Conservation (phyloP, 306 rosid genomes). For the Trifolium fragiferum region DNA sequence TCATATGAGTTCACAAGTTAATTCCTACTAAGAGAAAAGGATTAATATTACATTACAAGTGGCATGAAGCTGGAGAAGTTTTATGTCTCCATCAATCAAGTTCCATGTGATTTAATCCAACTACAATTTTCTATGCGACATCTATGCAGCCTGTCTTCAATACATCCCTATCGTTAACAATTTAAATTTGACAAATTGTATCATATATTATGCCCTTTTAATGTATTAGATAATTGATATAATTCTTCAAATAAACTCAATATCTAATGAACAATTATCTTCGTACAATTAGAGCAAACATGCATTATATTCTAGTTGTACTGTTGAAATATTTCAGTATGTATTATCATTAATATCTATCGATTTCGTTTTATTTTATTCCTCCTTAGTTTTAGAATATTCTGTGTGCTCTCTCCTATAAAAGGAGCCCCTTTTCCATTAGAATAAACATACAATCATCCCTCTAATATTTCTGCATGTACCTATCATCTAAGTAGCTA, state of each 20-base stretch:
- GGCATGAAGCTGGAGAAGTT: constrained; percentile 26
- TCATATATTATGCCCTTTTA: constrained; percentile 4
- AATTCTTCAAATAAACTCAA: constrained; percentile 32
- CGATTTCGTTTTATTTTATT: no score
- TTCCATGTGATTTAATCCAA: constrained; percentile 25
- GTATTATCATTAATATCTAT: no score
- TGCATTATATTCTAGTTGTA: constrained; percentile 23
- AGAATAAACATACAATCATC: not conserved
- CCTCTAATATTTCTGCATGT: not conserved
- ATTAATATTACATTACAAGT: constrained; percentile 29
- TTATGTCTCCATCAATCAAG: constrained; percentile 33
- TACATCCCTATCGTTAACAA: constrained; percentile 11
- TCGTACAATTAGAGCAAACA: constrained; percentile 26
- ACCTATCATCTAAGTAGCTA: constrained; percentile 20
- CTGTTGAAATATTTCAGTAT: not conserved
- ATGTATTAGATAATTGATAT: constrained; percentile 24
- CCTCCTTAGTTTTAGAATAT: no score
- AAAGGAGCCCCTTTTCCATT: no score
- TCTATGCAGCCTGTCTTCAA: constrained; percentile 22
- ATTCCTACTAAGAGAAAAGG: constrained; percentile 15
- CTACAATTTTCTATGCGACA: constrained; percentile 24
- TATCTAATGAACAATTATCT: constrained; percentile 25
- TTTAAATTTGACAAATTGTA: constrained; percentile 24
- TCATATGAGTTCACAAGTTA: constrained; percentile 42
- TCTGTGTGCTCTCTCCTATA: no score